Evolutionary conservation across 2,329 filamentous ascomycete genomes (phyloP).

Genomic region (Stromatinia cepivora): DNA sequence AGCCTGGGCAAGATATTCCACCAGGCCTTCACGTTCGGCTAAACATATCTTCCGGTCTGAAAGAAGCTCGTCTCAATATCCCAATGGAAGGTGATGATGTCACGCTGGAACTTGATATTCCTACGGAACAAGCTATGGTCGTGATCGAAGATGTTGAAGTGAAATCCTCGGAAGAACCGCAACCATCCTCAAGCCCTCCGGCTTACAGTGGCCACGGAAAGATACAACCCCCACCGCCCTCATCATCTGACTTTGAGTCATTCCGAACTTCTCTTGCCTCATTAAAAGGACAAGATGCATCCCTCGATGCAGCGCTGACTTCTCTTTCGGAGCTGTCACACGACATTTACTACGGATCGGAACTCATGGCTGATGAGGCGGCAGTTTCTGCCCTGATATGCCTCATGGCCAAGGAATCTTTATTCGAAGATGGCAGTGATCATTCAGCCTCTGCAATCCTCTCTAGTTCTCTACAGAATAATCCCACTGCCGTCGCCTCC

Average conservation of each 20-base stretch:
- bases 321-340: conserved; percentile 64
- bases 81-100: conserved; percentile 53
- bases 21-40: conserved; percentile 65
- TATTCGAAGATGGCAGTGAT: conserved; percentile 31
- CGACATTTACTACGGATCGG: conserved; percentile 68
- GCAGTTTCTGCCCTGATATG: conserved; percentile 58
- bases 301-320: conserved; percentile 46
- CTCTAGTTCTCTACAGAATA: conserved; percentile 62
- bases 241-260: conserved; percentile 41
- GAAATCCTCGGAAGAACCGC: conserved; percentile 42
- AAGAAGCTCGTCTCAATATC: conserved; percentile 66
- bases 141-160: conserved; percentile 33
- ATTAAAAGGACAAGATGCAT: conserved; percentile 47
- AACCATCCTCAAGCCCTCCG: conserved; percentile 53
- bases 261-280: conserved; percentile 52
- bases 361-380: conserved; percentile 57
- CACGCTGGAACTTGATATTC: conserved; percentile 53
- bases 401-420: conserved; percentile 45
- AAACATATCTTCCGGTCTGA: conserved; percentile 62
- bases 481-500: conserved; percentile 58
- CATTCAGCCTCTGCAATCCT: conserved; percentile 57
- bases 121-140: conserved; percentile 47
- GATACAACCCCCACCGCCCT: conserved; percentile 54
- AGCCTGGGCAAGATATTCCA: conserved; percentile 64
- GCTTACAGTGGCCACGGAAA: conserved; percentile 58